Evolutionary conservation across 2,329 filamentous ascomycete genomes (phyloP), one percentile per base, ranked within the genome.

Genomic region (Penicillium janthinellum): DNA sequence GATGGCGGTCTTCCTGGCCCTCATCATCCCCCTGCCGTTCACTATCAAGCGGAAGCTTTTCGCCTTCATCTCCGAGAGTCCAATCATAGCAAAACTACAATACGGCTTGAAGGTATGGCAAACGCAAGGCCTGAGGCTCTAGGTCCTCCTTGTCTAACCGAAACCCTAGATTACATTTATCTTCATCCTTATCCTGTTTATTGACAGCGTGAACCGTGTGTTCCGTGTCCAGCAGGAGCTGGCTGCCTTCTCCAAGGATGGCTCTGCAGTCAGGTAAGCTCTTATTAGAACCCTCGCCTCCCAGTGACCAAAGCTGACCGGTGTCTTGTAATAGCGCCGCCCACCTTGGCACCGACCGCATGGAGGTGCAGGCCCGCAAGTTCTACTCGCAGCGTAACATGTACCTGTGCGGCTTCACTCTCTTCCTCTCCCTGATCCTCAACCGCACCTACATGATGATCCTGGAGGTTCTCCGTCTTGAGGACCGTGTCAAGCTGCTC

Each of bases 331-430:
- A 64, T 68, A 87, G 90, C 73, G 82, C 84, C 58, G 86, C 88
- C 54, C 88, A 93, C 61, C 87, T 97, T 71, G 94, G 95, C 65
- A 89, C 91, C 75, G 95, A 98, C 77, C 94, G 95, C 66, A 92
- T 96, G 86, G 95, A 99, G 81, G 94, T 98, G 54, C 95, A 99
- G 80, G 94, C 95, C 67, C 92, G 95, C 85, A 99, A 99, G 82
- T 99, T 99, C 85, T 99, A 99, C 86, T 96, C 93, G 63, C 94
- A 99, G 83, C 93, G 95, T 79, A 99, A 99, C 88, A 99, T 99
- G 95, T 99, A 99, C 82, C 92, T 99, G 63, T 98, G 95, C 79
- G 95, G 95, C 71, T 99, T 99, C 84, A 99, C 95, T 5, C 89
- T 99, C 65, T 98, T 99, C 87, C 89, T 99, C 63, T 98, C 94